phyloP scores from a whole-genome alignment of 2,329 filamentous ascomycete genomes.

The Metarhizium robertsii region DNA sequence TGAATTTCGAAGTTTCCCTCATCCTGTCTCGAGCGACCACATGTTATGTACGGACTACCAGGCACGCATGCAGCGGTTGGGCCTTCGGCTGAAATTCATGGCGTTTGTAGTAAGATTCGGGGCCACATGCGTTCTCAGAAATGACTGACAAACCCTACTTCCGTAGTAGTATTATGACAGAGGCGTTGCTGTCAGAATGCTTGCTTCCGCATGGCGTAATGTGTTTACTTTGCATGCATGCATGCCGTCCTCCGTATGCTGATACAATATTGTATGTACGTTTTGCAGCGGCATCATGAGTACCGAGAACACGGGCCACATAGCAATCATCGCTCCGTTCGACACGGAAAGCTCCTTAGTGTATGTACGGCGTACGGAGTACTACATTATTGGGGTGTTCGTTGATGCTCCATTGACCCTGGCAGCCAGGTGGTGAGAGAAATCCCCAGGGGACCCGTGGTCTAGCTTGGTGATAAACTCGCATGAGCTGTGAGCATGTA shows the following conservation, averaged over 20 bases:
- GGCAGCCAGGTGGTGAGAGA: background rate
- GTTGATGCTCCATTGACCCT: background rate
- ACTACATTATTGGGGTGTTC: too few relatives aligned
- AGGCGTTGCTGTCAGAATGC: background rate
- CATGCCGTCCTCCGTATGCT: background rate
- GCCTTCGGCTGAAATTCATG: background rate
- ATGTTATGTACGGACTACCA: background rate
- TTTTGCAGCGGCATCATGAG: background rate
- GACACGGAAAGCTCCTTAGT: background rate
- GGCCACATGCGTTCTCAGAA: too few relatives aligned
- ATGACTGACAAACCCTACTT: background rate
- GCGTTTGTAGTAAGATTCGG: background rate
- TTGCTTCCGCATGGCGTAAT: background rate
- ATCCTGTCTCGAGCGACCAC: background rate
- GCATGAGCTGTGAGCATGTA: background rate
- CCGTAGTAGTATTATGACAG: background rate
- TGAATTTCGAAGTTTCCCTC: background rate
- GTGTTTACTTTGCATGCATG: background rate
- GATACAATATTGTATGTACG: background rate
- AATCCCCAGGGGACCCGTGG: background rate
- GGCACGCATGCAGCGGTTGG: background rate
- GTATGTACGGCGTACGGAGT: background rate
- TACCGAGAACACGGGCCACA: background rate
- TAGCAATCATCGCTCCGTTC: background rate
- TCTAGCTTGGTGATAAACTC: background rate